Conservation (phyloP, 345 rosid genomes). For the Excoecaria agallocha region DNA sequence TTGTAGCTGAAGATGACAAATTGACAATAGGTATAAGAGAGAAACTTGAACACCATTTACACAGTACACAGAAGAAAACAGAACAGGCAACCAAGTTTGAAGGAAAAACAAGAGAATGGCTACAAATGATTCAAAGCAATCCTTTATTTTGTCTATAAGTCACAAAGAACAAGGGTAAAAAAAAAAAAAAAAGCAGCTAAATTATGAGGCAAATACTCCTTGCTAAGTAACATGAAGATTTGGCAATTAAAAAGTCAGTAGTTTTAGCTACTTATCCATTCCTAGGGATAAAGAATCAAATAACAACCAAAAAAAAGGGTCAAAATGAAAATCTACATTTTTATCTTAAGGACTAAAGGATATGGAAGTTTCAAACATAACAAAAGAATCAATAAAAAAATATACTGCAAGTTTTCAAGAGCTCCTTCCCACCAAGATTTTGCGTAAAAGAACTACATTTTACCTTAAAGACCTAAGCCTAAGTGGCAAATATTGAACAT, state of each 20-base stretch:
- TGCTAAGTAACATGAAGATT: neutral
- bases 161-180: neutral
- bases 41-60: too few relatives aligned
- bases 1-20: too few relatives aligned
- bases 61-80: too few relatives aligned
- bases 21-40: too few relatives aligned
- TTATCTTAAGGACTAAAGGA: constrained; percentile 14
- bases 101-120: neutral
- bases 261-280: constrained; percentile 10
- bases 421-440: constrained; percentile 49
- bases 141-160: neutral
- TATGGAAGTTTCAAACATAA: constrained; percentile 32
- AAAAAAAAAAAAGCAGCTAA: constrained; percentile 2
- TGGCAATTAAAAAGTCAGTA: constrained; percentile 15
- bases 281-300: constrained; percentile 28
- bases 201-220: neutral
- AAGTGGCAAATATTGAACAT: constrained; percentile 46
- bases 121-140: neutral
- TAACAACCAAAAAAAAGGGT: neutral
- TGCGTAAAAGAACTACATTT: constrained; percentile 31
- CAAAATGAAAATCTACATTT: constrained; percentile 13
- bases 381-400: constrained; percentile 49
- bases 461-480: constrained; percentile 45
- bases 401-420: constrained; percentile 44
- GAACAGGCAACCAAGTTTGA: neutral